Conservation (phyloP, 805 yeast species). For the Nakazawaea pomicola region DNA sequence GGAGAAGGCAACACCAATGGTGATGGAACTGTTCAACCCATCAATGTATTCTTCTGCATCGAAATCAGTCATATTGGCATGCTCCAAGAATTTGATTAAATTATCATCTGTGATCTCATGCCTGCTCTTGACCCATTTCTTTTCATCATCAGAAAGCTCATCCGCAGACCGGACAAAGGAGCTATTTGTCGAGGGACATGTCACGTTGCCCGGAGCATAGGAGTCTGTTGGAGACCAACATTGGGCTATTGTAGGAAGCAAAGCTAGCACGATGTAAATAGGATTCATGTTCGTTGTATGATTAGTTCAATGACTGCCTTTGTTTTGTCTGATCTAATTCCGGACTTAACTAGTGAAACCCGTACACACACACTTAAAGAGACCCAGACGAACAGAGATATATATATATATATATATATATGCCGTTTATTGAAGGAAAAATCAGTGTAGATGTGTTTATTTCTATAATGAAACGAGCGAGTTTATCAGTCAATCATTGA, state of each 20-base stretch:
- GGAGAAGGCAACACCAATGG: conserved; percentile 58
- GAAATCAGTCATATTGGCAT: conserved; percentile 42
- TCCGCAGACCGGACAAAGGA: conserved; percentile 43
- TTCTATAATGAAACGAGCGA: too few relatives aligned
- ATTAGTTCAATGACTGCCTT: too few relatives aligned
- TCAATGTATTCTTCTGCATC: conserved; percentile 39
- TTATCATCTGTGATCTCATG: conserved; percentile 40
- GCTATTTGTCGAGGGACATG: conserved; percentile 40
- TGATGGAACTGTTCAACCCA: conserved; percentile 34
- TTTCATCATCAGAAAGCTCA: conserved; percentile 40
- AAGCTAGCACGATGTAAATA: neutral
- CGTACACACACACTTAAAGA: too few relatives aligned
- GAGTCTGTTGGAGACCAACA: conserved; percentile 52
- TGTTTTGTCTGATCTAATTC: too few relatives aligned
- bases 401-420: too few relatives aligned
- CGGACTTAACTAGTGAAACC: too few relatives aligned
- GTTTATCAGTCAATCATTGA: too few relatives aligned
- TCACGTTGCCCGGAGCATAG: conserved; percentile 57
- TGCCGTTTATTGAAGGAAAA: too few relatives aligned
- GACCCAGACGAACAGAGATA: too few relatives aligned
- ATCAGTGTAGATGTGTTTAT: too few relatives aligned
- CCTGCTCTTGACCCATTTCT: conserved; percentile 46
- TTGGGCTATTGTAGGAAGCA: conserved; percentile 14
- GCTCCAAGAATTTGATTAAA: conserved; percentile 39
- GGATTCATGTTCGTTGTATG: neutral